Evolutionary conservation across 2,329 filamentous ascomycete genomes (phyloP), one percentile per base, ranked within the genome.

Genomic region (Phaeosphaeria sp.): DNA sequence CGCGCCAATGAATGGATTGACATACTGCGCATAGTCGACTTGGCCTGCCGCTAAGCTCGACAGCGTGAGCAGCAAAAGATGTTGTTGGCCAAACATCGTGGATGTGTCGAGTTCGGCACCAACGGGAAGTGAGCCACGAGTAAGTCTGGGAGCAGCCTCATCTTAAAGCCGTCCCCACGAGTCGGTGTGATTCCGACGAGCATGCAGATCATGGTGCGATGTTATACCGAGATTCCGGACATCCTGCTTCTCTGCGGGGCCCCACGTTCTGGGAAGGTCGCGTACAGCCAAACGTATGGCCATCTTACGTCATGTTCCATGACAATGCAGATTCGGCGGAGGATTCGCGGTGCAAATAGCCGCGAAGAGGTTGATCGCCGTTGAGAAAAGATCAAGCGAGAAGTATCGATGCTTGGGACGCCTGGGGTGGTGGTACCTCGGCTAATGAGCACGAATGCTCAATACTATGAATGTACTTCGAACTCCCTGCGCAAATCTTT

Each of bases 1-100:
- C 13, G 81, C 79, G 1, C 82, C 82, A 46, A 84, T 82, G 53
- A 85, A 82, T 0, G 78, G 80, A 57, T 84, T 82, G 7, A 85
- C 82, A 72, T 80, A 79, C 59, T 78, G 63, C 1, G 78, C 66
- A 55, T 77, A 80, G 61, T 81, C 73, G 7, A 48, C 22, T 33
- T 63, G 53, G 2, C 51, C 13, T 8, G 45, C 44, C 25, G 33
- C 51, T 20, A 49, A 8, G 17, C 22, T 42, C n/a, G 49, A 25
- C 6, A 43, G 33, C 21, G 36, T 39, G 15, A 51, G 24, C 22
- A 44, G 21, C 1, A 43, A 20, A 8, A 36, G 3, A 9, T 9
- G 24, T 20, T 17, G 18, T 4, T 30, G 36, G 25, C 17, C 25
- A 21, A 6, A 20, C 46, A 49, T 49, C 25, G 46, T 49, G 25